A percentile compares a stretch with the other conserved stretches of the same genome.
Conservation (phyloP, 2,329 filamentous ascomycete genomes). For the Apiospora malaysiana region DNA sequence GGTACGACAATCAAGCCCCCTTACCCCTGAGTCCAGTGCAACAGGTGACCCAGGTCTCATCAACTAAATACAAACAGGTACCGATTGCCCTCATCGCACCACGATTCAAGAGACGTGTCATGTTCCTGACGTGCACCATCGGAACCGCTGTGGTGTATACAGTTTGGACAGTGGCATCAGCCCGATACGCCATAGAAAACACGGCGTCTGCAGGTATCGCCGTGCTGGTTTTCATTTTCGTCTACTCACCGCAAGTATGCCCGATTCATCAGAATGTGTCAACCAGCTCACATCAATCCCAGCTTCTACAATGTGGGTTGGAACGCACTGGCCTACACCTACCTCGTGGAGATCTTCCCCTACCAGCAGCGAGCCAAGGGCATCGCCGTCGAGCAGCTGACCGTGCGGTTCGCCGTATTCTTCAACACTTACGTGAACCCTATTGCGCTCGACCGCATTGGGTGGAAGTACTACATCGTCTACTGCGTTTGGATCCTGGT, state of each 20-base stretch:
- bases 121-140: conserved; percentile 46
- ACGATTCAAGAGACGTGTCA: conserved; percentile 39
- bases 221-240: conserved; percentile 49
- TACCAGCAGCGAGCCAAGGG: conserved; percentile 45
- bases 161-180: conserved; percentile 47
- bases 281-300: no score
- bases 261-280: no score
- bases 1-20: background rate
- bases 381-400: conserved; percentile 45
- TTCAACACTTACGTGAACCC: conserved; percentile 56
- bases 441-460: conserved; percentile 46
- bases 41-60: background rate
- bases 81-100: conserved; percentile 44
- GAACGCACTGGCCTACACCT: conserved; percentile 42
- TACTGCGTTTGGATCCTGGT: conserved; percentile 44
- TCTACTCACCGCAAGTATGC: conserved; percentile 44
- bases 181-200: conserved; percentile 43
- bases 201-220: conserved; percentile 41
- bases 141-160: conserved; percentile 45
- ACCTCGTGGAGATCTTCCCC: conserved; percentile 47
- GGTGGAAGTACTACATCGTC: conserved; percentile 47
- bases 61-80: conserved; percentile 26
- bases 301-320: conserved; percentile 46
- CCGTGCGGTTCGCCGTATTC: conserved; percentile 46
- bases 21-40: no score